Percentiles rank a stretch among this genome's conserved stretches.
These are phyloP conservation scores for Calocybe indica DNA, from an alignment of 768 basidiomycete species.

Conservation along the genomic window DNA sequence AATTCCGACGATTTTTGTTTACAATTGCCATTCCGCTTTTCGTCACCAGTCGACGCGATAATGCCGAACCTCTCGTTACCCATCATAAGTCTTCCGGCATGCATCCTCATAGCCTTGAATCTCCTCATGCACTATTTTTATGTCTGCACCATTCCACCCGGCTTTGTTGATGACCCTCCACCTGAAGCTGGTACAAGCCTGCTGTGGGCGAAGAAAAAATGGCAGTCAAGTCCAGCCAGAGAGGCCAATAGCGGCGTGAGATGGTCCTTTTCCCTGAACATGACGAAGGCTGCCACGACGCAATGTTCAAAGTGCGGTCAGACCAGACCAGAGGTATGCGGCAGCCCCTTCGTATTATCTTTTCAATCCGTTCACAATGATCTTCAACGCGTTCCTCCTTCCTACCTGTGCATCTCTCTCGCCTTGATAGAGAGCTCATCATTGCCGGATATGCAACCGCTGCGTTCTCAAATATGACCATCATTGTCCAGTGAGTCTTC, in stretches of 20 bases:
- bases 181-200: slow-evolving; percentile 31
- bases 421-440: slow-evolving; percentile 85
- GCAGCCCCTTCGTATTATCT: background rate
- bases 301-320: slow-evolving; percentile 66
- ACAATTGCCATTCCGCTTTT: background rate
- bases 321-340: slow-evolving; percentile 71
- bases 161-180: slow-evolving; percentile 64
- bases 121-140: slow-evolving; percentile 81
- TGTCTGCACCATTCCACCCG: slow-evolving; percentile 74
- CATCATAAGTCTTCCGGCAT: slow-evolving; percentile 58
- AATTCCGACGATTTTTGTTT: background rate
- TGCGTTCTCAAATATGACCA: slow-evolving; percentile 91
- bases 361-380: slow-evolving; percentile 4
- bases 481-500: slow-evolving; percentile 77
- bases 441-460: slow-evolving; percentile 86
- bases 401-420: too few relatives aligned
- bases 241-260: slow-evolving; percentile 37
- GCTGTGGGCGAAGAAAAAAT: slow-evolving; percentile 51
- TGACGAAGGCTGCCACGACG: slow-evolving; percentile 50
- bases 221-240: slow-evolving; percentile 20
- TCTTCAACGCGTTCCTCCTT: background rate
- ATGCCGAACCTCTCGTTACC: slow-evolving; percentile 57
- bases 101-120: slow-evolving; percentile 73
- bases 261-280: slow-evolving; percentile 42
- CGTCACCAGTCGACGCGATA: slow-evolving; percentile 68